Evolutionary conservation across 1,284 basidiomycete species (phyloP), one percentile per base, ranked within the genome.

Genomic region (Microbotryomycetes sp.): DNA sequence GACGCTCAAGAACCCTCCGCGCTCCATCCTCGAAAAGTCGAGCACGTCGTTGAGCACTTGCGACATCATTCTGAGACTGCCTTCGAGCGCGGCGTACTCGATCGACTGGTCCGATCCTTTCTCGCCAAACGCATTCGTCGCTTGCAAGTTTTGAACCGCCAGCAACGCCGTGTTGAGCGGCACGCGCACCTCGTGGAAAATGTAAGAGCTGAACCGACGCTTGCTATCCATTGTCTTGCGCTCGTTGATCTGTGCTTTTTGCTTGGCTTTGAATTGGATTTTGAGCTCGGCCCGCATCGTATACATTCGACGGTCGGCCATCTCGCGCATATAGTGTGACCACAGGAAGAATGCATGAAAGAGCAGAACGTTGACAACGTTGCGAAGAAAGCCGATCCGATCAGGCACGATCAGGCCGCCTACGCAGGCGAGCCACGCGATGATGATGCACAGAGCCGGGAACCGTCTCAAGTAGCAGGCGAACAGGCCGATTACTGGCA

Each of bases 91-190:
- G 65, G 81, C 83, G 72, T 88, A 88, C 74, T 91, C 89, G 51
- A 89, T 81, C 65, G 87, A 85, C 65, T 86, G 83, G 21, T 82
- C 80, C 66, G 81, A 61, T 5, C 64, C n/a, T 47, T 76, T 82
- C 4, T 80, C 79, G n/a, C n/a, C n/a, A 47, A 90, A 79, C 6
- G 79, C 79, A 7, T 83, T 81, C 0, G 80, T 83, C 1, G 87
- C 88, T 62, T 87, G 85, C 80, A 93, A 85, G 72, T 94, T 93
- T 76, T 93, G 91, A 9, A 91, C 85, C 0, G 90, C 90, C 31
- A 93, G 79, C 15, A 91, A 35, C 26, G 31, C 53, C 31, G 89
- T 92, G 72, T 94, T 93, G 64, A 94, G 79, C 21, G 91, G 91
- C 50, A 94, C 91, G 67, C 91, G 85, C 35, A 41, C 35, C 35